A percentile compares a stretch with the other conserved stretches of the same genome.
Evolutionary conservation across 805 yeast species (phyloP).

Genomic region (Lipomyces japonicus): DNA sequence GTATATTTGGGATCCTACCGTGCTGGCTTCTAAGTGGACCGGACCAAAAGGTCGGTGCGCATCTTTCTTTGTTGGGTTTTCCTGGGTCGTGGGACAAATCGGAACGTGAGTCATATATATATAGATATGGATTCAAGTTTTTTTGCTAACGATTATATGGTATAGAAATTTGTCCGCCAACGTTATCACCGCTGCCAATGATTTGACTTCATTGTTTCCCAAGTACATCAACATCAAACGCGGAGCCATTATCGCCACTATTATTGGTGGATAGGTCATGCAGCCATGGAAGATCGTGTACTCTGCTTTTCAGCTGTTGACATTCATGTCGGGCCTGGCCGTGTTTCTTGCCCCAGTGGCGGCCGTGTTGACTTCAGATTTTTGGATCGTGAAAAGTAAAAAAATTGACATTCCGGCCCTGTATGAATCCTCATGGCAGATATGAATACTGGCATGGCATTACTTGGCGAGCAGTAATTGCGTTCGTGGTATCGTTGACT

Average conservation of each 20-base stretch:
- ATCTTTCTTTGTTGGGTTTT: conserved; percentile 24
- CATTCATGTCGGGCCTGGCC: conserved; percentile 28
- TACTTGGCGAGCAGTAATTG: conserved; percentile 44
- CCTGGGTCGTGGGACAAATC: conserved; percentile 28
- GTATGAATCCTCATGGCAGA: conserved; percentile 36
- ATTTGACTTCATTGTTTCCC: conserved; percentile 55
- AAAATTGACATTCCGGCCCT: conserved; percentile 28
- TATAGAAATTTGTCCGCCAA: conserved; percentile 48
- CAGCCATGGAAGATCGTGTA: conserved; percentile 29
- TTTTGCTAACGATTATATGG: no score
- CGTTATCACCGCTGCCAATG: conserved; percentile 59
- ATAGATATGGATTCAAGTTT: no score
- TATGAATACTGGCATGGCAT: conserved; percentile 47
- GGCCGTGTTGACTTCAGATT: conserved; percentile 25
- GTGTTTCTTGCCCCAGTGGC: conserved; percentile 28
- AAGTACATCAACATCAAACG: conserved; percentile 56
- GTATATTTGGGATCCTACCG: conserved; percentile 26
- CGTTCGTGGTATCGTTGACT: conserved; percentile 33
- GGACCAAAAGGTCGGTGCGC: conserved; percentile 25
- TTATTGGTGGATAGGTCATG: conserved; percentile 30
- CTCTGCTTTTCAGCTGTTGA: conserved; percentile 26
- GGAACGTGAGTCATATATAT: no score
- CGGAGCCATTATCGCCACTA: conserved; percentile 38
- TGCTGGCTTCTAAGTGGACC: conserved; percentile 21
- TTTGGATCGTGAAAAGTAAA: conserved; percentile 22